Evolutionary conservation across 257 asterid species (phyloP).

Genomic region (Datura wrightii): DNA sequence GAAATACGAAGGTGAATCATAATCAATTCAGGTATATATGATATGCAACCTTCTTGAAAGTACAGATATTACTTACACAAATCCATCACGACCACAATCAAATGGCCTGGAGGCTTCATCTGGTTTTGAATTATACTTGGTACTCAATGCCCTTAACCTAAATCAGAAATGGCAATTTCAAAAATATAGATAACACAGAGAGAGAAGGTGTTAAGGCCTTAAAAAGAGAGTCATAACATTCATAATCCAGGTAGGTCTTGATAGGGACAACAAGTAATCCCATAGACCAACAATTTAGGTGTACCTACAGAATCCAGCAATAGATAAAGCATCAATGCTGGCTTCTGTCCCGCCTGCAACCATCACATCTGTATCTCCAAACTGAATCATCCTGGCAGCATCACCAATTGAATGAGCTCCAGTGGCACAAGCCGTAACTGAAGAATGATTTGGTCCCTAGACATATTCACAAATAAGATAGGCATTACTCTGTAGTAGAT

Average conservation of each 20-base stretch:
- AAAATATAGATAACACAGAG: not conserved
- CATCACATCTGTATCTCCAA: constrained; percentile 97
- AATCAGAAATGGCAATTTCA: constrained; percentile 32
- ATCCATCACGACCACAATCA: constrained; percentile 94
- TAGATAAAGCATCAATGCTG: constrained; percentile 96
- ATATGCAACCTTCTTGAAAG: constrained; percentile 8
- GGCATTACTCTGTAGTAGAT: not conserved
- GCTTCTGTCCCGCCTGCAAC: constrained; percentile 99
- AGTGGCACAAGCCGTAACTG: constrained; percentile 99
- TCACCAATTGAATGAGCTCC: constrained; percentile 98
- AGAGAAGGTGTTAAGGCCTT: not conserved
- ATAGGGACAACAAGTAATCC: not conserved
- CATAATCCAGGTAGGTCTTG: constrained; percentile 1
- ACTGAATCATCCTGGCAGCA: constrained; percentile 93
- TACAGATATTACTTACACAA: constrained; percentile 69
- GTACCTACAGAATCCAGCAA: constrained; percentile 98
- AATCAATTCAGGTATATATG: constrained; percentile 30
- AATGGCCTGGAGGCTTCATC: constrained; percentile 92
- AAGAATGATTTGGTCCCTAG: constrained; percentile 99
- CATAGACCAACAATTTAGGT: constrained; percentile 21
- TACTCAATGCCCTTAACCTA: constrained; percentile 94
- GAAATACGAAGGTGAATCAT: constrained; percentile 27
- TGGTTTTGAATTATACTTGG: constrained; percentile 73
- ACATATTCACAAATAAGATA: constrained; percentile 60
- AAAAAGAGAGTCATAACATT: not conserved